Evolutionary conservation across 257 asterid species (phyloP).

Genomic region (Thymus quinquecostatus): DNA sequence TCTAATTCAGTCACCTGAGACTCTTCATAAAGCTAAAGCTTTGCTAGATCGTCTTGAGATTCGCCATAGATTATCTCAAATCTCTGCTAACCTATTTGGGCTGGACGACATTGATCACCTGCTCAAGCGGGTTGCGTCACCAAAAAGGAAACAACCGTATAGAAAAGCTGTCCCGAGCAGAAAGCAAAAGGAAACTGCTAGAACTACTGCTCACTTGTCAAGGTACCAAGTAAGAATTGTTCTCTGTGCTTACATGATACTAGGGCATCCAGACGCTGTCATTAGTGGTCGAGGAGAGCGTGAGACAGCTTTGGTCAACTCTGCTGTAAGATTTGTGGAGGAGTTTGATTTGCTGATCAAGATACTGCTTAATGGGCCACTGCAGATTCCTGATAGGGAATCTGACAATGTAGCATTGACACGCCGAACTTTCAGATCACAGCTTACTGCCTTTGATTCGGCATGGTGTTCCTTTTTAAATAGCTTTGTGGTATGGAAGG

Average conservation of each 20-base stretch:
- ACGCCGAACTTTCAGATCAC: slow-evolving; percentile 59
- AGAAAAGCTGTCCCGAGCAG: slow-evolving; percentile 50
- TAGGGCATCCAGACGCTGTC: slow-evolving; percentile 95
- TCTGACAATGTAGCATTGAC: slow-evolving; percentile 37
- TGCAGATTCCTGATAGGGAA: slow-evolving; percentile 45
- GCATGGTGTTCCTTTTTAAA: slow-evolving; percentile 95
- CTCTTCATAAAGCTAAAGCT: slow-evolving; percentile 66
- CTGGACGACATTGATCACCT: slow-evolving; percentile 88
- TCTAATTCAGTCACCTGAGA: slow-evolving; percentile 64
- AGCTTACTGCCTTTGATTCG: slow-evolving; percentile 82
- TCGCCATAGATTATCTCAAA: slow-evolving; percentile 57
- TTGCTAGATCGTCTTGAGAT: slow-evolving; percentile 83
- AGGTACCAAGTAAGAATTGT: slow-evolving; percentile 87
- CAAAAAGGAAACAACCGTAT: slow-evolving; percentile 56
- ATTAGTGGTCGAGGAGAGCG: slow-evolving; percentile 89
- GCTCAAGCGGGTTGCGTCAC: slow-evolving; percentile 83
- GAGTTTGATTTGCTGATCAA: slow-evolving; percentile 78
- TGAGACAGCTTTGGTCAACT: slow-evolving; percentile 67
- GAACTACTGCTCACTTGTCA: slow-evolving; percentile 46
- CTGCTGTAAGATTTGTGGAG: slow-evolving; percentile 76
- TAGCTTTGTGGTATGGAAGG: slow-evolving; percentile 96
- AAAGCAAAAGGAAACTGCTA: slow-evolving; percentile 41
- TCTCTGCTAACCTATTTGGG: slow-evolving; percentile 43
- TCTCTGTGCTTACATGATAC: slow-evolving; percentile 81
- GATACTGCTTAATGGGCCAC: slow-evolving; percentile 67